Base-by-base conservation (phyloP, 176 grass and related monocot species). In the Phyllostachys edulis region DNA sequence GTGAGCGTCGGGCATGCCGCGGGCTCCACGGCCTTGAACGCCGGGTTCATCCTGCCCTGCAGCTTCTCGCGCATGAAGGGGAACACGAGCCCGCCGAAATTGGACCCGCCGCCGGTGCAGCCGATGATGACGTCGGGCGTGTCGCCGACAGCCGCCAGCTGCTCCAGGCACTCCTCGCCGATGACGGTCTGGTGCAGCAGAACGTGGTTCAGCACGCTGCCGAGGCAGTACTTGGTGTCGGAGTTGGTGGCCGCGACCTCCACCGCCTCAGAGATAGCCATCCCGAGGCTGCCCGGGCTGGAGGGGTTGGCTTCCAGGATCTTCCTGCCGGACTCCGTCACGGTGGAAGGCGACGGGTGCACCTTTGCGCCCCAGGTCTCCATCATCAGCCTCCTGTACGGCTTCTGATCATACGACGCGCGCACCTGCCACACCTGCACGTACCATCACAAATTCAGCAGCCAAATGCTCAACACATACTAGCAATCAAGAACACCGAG, bases 321-420 rank as follows among this genome's bases (percentile, higher is more conserved):
- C 75, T 11, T 89, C 88, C 5, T 85, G 21, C 93, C 96, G 5
- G 91, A 71, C 83, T 87, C 77, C 24, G 96, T 98, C 73, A 85
- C 63, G 6, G 40, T 1, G 16, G 96, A 98, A 21, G 96, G 96
- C 18, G 96, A 98, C 14, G 96, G 77, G 80, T 95, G 89, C 41
- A 98, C 96, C 86, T 81, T 90, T 12, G 96, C 96, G 51, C 96
- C 96, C 96, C 96, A 98, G 38, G 96, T 98, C 77, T 98, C 90
- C 96, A 95, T 98, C 96, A 98, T 92, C 41, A 98, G 83, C 69
- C 91, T 67, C 55, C 96, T 37, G 76, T 98, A 98, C 13, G 93
- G 96, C 87, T 98, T 98, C 89, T 98, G 96, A 69, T 98, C 93
- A 75, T 89, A 98, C 16, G 96, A 98, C 65, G 93, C 93, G 49